These are phyloP conservation scores for Euphorbia peplus DNA, from an alignment of 345 rosid species.

Conservation along the genomic window DNA sequence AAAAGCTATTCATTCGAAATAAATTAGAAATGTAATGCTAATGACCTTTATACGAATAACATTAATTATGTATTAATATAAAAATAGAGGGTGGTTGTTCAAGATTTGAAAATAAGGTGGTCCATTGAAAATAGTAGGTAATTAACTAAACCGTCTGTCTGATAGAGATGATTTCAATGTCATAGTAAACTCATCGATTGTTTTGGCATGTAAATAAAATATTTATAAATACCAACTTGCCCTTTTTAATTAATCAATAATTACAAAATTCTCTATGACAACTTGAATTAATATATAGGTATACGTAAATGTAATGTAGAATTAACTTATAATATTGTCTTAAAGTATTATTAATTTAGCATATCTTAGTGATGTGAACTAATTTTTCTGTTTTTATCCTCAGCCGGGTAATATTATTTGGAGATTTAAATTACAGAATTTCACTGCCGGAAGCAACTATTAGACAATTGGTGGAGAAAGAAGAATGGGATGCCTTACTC, in stretches of 20 bases:
- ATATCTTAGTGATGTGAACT: slow-evolving; percentile 26
- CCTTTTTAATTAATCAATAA: slow-evolving; percentile 12
- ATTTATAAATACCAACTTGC: slow-evolving; percentile 20
- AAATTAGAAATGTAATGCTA: background rate
- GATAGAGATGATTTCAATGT: slow-evolving; percentile 6
- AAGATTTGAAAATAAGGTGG: background rate
- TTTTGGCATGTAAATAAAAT: background rate
- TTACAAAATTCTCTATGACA: slow-evolving; percentile 5
- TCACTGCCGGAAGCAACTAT: slow-evolving; percentile 60
- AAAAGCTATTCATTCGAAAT: too few relatives aligned
- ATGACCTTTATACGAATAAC: background rate
- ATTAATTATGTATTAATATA: background rate
- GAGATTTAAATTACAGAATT: slow-evolving; percentile 82
- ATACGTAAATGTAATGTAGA: too few relatives aligned
- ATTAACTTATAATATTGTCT: background rate
- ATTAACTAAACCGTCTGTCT: slow-evolving; percentile 18
- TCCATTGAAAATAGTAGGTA: slow-evolving; percentile 9
- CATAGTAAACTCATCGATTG: background rate
- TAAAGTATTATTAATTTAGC: background rate
- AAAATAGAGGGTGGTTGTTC: slow-evolving; percentile 19
- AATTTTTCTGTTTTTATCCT: slow-evolving; percentile 11
- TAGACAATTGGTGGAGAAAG: slow-evolving; percentile 46
- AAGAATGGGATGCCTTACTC: slow-evolving; percentile 55
- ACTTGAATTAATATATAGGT: slow-evolving; percentile 10
- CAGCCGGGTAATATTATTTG: slow-evolving; percentile 67